phyloP scores from a whole-genome alignment of 805 yeast genomes.

The Ogataea dorogensis region DNA sequence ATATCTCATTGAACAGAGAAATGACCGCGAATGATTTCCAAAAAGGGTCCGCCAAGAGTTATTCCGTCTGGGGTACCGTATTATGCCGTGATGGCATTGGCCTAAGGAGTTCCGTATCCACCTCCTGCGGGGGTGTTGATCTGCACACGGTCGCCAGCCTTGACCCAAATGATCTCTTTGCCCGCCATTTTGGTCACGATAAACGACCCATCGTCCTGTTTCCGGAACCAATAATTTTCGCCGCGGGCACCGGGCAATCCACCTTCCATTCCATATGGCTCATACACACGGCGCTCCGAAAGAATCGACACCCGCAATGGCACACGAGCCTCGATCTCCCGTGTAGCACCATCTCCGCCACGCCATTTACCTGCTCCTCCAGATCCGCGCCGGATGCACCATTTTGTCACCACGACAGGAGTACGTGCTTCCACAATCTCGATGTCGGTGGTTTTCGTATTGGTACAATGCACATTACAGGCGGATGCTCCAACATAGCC shows the following conservation, averaged over 20 bases:
- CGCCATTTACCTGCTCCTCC: conserved; percentile 48
- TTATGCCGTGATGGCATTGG: too few species aligned
- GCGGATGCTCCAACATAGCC: conserved; percentile 46
- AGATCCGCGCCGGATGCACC: conserved; percentile 42
- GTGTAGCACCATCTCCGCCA: conserved; percentile 50
- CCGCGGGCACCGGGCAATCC: conserved; percentile 45
- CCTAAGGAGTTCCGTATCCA: conserved; percentile 36
- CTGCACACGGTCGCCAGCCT: conserved; percentile 31
- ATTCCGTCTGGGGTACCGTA: too few species aligned
- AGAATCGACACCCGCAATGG: conserved; percentile 38
- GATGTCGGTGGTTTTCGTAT: conserved; percentile 53
- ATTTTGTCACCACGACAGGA: conserved; percentile 48
- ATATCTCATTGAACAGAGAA: too few species aligned
- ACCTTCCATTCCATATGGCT: conserved; percentile 47
- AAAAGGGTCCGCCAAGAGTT: too few species aligned
- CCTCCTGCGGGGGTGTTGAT: conserved; percentile 40
- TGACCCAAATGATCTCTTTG: conserved; percentile 28
- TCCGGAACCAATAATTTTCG: conserved; percentile 28
- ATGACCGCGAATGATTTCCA: too few species aligned
- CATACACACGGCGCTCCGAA: conserved; percentile 44
- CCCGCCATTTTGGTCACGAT: conserved; percentile 31
- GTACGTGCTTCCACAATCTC: conserved; percentile 53
- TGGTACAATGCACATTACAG: conserved; percentile 53
- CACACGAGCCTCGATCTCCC: conserved; percentile 41
- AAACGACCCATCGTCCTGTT: conserved; percentile 17